Evolutionary conservation across 257 asterid species (phyloP).

Genomic region (Forsythia viridissima): DNA sequence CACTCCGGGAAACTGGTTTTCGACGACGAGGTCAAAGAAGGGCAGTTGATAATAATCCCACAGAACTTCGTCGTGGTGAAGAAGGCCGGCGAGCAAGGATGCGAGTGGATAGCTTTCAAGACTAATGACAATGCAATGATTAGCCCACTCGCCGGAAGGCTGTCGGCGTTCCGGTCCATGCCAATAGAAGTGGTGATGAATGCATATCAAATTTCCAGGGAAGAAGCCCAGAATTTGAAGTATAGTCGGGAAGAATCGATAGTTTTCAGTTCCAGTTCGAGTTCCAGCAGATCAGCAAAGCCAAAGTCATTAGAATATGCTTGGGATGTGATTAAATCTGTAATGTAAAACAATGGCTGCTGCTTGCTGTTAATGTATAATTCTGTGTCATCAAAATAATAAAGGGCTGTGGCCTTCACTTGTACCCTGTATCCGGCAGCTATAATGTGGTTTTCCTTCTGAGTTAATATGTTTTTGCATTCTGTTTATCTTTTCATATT

Average conservation of each 20-base stretch:
- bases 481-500: no score
- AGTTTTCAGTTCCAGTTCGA: constrained; percentile 27
- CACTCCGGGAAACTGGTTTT: constrained; percentile 37
- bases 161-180: constrained; percentile 47
- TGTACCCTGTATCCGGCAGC: not conserved
- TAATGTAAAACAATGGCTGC: constrained; percentile 21
- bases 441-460: constrained; percentile 8
- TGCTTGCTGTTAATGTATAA: not conserved
- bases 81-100: constrained; percentile 51
- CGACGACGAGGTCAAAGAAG: constrained; percentile 51
- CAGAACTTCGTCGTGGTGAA: constrained; percentile 50
- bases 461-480: not conserved
- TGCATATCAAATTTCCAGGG: constrained; percentile 35
- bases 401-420: constrained; percentile 2
- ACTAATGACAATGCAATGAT: constrained; percentile 53
- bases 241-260: constrained; percentile 48
- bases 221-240: constrained; percentile 50
- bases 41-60: constrained; percentile 58
- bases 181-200: constrained; percentile 62
- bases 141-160: constrained; percentile 49
- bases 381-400: constrained; percentile 20
- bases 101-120: constrained; percentile 63
- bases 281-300: constrained; percentile 23
- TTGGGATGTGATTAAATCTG: constrained; percentile 34
- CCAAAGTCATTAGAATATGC: constrained; percentile 35